Evolutionary conservation across 495 filamentous ascomycete genomes (phyloP), one percentile per base, ranked within the genome.

Genomic region (Penicillium coffeae): DNA sequence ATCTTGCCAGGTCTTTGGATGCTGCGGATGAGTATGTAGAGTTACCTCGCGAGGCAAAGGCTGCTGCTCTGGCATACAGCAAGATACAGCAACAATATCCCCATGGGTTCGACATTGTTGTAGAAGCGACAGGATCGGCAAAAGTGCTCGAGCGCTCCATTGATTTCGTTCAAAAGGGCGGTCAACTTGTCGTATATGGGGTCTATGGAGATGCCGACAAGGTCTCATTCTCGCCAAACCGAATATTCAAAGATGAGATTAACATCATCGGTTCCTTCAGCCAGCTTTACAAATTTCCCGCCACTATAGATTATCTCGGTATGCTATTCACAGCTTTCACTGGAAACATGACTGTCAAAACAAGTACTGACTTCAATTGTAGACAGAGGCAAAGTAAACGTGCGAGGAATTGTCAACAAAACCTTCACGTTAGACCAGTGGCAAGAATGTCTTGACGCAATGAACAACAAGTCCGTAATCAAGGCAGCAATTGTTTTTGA

Each of bases 401-500:
- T 79, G 15, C 59, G 68, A 20, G 73, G 72, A 1, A 79, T 78
- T 45, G 76, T 79, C 16, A 74, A 76, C 64, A 76, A 78, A 60
- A 60, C 63, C 30, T 80, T 73, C 52, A 75, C 61, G 58, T 65
- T 72, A 34, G 74, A 71, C 39, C 63, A 66, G 65, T 75, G 64
- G 75, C 66, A 62, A 44, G 60, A 67, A 39, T 73, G 66, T 22
- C 53, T 75, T 50, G 66, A 69, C 49, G 58, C 69, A 13, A 69
- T 74, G 63, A 58, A 68, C 47, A 84, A 86, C 67, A 86, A 87
- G 75, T 74, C 62, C 36, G 84, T 83, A 21, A 84, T 88, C 59
- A 87, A 87, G 74, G 82, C 82, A 43, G 83, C 82, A 3, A 86
- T 87, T 59, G 75, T 76, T 33, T 87, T 86, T 48, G 82, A 86